Base-by-base conservation (phyloP, 345 rosid species). In the Lepidium aucheri region DNA sequence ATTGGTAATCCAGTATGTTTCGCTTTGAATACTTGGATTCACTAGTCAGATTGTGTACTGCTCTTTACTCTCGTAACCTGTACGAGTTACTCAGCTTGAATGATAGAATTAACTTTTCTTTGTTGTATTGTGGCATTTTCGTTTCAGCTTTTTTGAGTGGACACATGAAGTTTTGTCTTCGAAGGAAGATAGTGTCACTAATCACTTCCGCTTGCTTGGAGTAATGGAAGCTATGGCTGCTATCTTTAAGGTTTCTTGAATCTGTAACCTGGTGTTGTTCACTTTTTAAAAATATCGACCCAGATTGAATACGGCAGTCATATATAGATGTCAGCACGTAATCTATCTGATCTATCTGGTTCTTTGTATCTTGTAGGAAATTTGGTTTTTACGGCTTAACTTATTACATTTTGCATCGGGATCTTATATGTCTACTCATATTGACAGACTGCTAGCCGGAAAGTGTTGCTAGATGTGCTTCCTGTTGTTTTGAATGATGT, bases 181-280 rank as follows among this genome's bases (percentile, higher is more conserved):
- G 30, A 56, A 67, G 34, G 74, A 54, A 52, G 93, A 86, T 71
- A 90, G 82, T 76, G 75, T 74, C 5, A 24, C 77, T 62, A 73
- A 81, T 50, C 85, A 86, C 65, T 92, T 92, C 70, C 85, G 66
- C 78, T 77, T 87, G 67, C 81, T 89, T 60, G 98, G 97, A 63
- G 93, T 76, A 24, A 77, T 86, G 74, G 96, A 89, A 76, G 93
- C 97, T 35, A 71, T 92, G 72, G 92, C 95, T 75, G 82, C 95
- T 67, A 83, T 87, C 74, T 92, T 89, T 68, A 89, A 92, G 98
- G 98, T 92, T 72, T 68, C 59, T 58, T 28, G 30, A 4, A 18
- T 53, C 68, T 43, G 50, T 38, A 40, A 38, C 40, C 49, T 50
- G 8, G 60, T 34, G 52, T 63, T 50, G 47, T 44, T 34, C 22